Conservation (phyloP, 1,139 yeast species). For the Torulaspora pretoriensis region DNA sequence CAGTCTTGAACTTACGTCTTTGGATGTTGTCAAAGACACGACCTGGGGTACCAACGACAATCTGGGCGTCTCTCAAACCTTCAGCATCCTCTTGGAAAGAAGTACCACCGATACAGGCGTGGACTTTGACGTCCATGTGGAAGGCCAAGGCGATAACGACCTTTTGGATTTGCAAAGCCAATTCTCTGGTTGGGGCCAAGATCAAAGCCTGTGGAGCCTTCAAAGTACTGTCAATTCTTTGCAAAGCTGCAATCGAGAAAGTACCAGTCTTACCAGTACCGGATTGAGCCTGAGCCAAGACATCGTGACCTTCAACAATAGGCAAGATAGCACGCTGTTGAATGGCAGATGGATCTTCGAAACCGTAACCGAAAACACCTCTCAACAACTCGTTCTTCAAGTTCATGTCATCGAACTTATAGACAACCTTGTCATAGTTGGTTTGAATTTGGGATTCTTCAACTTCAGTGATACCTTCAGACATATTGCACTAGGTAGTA, state of each 20-base stretch:
- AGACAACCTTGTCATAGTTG: constrained; percentile 96
- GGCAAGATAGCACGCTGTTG: constrained; percentile 98
- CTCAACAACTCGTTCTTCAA: constrained; percentile 72
- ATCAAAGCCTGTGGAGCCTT: constrained; percentile 89
- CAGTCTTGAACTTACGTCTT: constrained; percentile 86
- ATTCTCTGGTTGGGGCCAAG: constrained; percentile 97
- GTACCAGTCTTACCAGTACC: constrained; percentile 99
- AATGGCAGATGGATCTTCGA: constrained; percentile 95
- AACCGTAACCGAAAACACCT: constrained; percentile 96
- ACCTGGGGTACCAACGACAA: constrained; percentile 99
- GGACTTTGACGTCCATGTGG: constrained; percentile 90
- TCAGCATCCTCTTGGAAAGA: constrained; percentile 86
- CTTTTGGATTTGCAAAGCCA: constrained; percentile 96
- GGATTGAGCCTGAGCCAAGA: constrained; percentile 98
- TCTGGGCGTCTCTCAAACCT: constrained; percentile 85
- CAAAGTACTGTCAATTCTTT: constrained; percentile 70
- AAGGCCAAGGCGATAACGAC: constrained; percentile 92
- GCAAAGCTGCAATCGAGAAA: constrained; percentile 93
- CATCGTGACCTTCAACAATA: constrained; percentile 94
- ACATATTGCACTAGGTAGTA: constrained; percentile 30
- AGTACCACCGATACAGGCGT: constrained; percentile 99
- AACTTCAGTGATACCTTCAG: constrained; percentile 71
- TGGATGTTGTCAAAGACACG: constrained; percentile 97
- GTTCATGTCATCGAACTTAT: constrained; percentile 83
- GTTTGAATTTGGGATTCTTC: constrained; percentile 84